phyloP scores from a whole-genome alignment of 2,329 filamentous ascomycete genomes.

The Paradendryphiella salina region DNA sequence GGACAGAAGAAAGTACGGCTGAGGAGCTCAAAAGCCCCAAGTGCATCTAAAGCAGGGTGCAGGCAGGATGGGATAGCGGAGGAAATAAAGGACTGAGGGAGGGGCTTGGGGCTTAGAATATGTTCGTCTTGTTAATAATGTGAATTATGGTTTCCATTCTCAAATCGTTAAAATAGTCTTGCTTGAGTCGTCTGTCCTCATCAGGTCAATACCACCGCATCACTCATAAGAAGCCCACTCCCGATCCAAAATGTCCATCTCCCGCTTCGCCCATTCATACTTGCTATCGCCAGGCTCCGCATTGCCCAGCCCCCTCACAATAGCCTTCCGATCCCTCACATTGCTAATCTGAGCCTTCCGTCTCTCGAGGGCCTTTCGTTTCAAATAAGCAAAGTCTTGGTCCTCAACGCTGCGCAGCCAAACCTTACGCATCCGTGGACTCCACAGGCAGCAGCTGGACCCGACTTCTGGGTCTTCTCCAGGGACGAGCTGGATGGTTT shows the following conservation, averaged over 20 bases:
- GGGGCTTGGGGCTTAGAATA: too few species aligned
- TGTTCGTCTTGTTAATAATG: too few species aligned
- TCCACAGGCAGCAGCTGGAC: constrained; percentile 76
- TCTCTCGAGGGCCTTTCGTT: constrained; percentile 61
- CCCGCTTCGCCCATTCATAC: constrained; percentile 32
- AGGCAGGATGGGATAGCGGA: too few species aligned
- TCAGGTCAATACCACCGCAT: neutral
- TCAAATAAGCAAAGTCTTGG: constrained; percentile 68
- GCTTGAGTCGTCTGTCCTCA: too few species aligned
- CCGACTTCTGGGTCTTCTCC: constrained; percentile 49
- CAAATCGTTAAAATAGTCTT: too few species aligned
- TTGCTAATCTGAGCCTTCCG: constrained; percentile 44
- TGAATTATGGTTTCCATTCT: too few species aligned
- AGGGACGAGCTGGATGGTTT: constrained; percentile 61
- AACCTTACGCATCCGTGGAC: constrained; percentile 72
- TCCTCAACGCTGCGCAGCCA: constrained; percentile 69
- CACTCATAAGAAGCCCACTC: constrained; percentile 43
- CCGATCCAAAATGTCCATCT: constrained; percentile 29
- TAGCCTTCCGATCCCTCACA: constrained; percentile 50
- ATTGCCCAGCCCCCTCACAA: constrained; percentile 29
- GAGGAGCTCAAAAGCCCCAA: too few species aligned
- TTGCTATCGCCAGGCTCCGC: constrained; percentile 29
- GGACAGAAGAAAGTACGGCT: too few species aligned
- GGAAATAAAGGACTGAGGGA: too few species aligned
- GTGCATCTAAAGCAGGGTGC: too few species aligned